These are phyloP conservation scores for Backusella tarrabulga DNA, from an alignment of 192 early-diverging fungal genomes.

Conservation along the genomic window DNA sequence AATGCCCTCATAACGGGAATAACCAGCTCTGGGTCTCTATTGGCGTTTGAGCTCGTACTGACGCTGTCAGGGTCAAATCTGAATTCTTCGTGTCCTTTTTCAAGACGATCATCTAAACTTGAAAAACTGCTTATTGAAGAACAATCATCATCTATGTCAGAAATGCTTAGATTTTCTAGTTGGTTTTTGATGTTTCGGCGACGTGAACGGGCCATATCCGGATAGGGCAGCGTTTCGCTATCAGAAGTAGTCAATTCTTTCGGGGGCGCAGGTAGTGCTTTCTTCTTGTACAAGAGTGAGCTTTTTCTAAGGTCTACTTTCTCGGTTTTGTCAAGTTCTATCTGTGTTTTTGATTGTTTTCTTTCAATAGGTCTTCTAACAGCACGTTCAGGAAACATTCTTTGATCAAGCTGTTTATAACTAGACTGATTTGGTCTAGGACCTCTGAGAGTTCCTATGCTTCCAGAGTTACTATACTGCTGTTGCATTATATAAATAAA, in stretches of 20 bases:
- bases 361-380: neutral
- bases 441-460: neutral
- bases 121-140: neutral
- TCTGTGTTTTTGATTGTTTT: neutral
- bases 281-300: neutral
- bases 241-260: neutral
- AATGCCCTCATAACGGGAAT: neutral
- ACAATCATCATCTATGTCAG: neutral
- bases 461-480: neutral
- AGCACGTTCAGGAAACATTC: neutral
- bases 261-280: neutral
- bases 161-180: neutral
- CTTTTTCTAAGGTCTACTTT: neutral
- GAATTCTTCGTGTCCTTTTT: neutral
- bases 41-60: neutral
- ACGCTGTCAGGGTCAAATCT: neutral
- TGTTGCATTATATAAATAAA: neutral
- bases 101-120: neutral
- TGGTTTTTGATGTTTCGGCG: neutral
- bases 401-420: neutral
- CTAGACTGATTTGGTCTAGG: slow-evolving; percentile 2
- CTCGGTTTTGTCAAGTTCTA: neutral
- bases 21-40: neutral
- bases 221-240: neutral
- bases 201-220: neutral